Conservation (phyloP, 2,329 filamentous ascomycete genomes). For the Chrysoporthe deuterocubensis region DNA sequence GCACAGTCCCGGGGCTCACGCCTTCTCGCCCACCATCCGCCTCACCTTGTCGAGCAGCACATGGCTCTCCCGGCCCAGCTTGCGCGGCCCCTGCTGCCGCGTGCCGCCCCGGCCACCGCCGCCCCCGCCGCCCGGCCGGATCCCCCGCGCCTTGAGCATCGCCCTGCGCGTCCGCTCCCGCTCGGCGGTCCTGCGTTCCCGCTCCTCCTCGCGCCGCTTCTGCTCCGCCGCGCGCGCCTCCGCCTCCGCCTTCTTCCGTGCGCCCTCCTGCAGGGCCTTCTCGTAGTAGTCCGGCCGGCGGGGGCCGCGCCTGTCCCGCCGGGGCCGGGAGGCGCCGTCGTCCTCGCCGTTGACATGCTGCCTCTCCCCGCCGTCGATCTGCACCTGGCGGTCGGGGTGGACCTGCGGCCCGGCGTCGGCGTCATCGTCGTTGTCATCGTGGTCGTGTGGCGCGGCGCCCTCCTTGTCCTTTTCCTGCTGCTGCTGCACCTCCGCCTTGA, state of each 20-base stretch:
- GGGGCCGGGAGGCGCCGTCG: background rate
- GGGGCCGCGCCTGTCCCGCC: conserved; percentile 8
- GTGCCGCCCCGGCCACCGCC: conserved; percentile 34
- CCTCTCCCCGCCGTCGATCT: conserved; percentile 37
- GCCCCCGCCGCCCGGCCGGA: conserved; percentile 49
- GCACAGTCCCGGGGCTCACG: background rate
- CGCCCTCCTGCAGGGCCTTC: conserved; percentile 61
- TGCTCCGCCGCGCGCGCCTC: conserved; percentile 49
- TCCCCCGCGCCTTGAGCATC: conserved; percentile 72
- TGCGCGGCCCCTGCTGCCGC: conserved; percentile 69
- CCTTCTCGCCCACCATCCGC: conserved; percentile 61
- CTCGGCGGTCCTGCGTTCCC: conserved; percentile 67
- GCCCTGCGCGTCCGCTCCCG: conserved; percentile 67
- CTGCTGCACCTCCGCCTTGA: conserved; percentile 63
- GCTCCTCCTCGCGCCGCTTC: conserved; percentile 61
- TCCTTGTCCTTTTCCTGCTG: conserved; percentile 29
- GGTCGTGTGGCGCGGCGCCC: conserved; percentile 27
- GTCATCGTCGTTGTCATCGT: conserved; percentile 22
- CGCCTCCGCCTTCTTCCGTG: conserved; percentile 46
- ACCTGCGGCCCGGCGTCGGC: conserved; percentile 33
- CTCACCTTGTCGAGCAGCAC: conserved; percentile 79
- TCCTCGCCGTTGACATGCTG: conserved; percentile 16
- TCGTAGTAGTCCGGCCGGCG: conserved; percentile 63
- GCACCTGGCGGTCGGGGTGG: conserved; percentile 48
- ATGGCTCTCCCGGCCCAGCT: conserved; percentile 79